Percentiles rank a stretch among this genome's conserved stretches.
These are phyloP conservation scores for Laburnicola sp. DNA, from an alignment of 2,329 filamentous ascomycete species.

Conservation along the genomic window DNA sequence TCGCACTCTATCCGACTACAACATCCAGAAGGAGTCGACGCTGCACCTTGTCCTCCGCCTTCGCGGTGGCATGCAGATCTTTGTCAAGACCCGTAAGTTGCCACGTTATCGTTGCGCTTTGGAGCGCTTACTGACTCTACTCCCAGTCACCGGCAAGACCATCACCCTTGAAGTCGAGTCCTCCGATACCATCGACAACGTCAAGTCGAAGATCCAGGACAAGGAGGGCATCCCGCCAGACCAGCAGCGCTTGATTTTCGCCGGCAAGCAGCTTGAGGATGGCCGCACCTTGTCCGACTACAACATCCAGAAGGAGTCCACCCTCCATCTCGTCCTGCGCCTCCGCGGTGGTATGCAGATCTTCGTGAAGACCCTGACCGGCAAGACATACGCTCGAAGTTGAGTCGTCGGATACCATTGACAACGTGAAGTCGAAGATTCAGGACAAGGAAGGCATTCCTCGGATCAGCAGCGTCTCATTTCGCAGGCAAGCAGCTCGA, in stretches of 20 bases:
- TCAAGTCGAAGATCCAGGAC: constrained; percentile 56
- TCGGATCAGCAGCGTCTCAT: constrained; percentile 93
- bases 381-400: constrained; percentile 70
- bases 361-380: constrained; percentile 65
- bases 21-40: constrained; percentile 83
- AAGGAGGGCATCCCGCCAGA: constrained; percentile 63
- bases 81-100: constrained; percentile 58
- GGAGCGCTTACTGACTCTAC: constrained; percentile 27
- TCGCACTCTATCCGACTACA: constrained; percentile 88
- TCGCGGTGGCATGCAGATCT: constrained; percentile 66
- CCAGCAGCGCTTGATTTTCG: constrained; percentile 62
- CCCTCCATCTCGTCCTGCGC: constrained; percentile 74
- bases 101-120: constrained; percentile 24
- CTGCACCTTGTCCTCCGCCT: constrained; percentile 77
- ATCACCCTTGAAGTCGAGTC: constrained; percentile 52
- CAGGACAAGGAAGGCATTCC: constrained; percentile 98
- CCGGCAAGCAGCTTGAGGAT: constrained; percentile 62
- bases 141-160: constrained; percentile 60
- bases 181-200: constrained; percentile 47
- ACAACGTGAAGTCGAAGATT: constrained; percentile 96
- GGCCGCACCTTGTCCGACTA: constrained; percentile 59
- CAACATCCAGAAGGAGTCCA: constrained; percentile 65
- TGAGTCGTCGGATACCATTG: constrained; percentile 80
- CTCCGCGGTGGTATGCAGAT: constrained; percentile 68
- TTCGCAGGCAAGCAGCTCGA: constrained; percentile 94